Conservation (phyloP, 495 filamentous ascomycete genomes). For the Chaetomium cochliodes region DNA sequence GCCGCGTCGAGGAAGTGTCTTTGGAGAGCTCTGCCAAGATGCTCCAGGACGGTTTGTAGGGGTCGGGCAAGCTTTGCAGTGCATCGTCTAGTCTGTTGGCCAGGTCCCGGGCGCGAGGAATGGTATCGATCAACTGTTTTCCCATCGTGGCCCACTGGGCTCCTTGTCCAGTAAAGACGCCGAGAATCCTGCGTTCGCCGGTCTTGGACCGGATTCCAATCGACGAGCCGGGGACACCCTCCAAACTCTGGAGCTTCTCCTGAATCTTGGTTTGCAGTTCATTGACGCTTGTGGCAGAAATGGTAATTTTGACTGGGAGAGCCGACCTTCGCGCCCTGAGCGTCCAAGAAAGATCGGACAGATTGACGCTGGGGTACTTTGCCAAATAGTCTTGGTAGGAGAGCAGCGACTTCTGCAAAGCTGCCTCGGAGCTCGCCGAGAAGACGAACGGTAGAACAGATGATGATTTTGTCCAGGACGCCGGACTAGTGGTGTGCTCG, state of each 20-base stretch:
- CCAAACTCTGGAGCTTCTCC: not conserved
- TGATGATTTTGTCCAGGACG: not conserved
- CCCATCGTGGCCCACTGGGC: constrained; percentile 48
- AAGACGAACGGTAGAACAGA: not conserved
- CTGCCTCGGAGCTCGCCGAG: not conserved
- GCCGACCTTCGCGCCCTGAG: not conserved
- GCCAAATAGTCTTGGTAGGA: not conserved
- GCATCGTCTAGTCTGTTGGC: not conserved
- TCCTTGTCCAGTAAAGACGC: constrained; percentile 30
- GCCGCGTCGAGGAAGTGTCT: not conserved
- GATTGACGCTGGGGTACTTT: not conserved
- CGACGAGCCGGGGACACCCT: not conserved
- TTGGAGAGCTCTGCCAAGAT: not conserved
- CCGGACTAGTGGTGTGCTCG: not conserved
- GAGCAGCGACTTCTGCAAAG: not conserved
- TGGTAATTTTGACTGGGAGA: not conserved
- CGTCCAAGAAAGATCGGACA: not conserved
- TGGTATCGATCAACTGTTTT: constrained; percentile 24
- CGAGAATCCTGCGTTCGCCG: constrained; percentile 23
- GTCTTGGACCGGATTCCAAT: not conserved
- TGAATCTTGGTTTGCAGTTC: not conserved
- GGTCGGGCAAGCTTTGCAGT: not conserved
- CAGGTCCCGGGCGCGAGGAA: not conserved
- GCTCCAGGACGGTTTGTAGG: not conserved
- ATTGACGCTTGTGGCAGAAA: not conserved